Percentiles rank a stretch among this genome's conserved stretches.
phyloP scores from a whole-genome alignment of 2,329 filamentous ascomycete genomes.

The Acrocalymma vagum region DNA sequence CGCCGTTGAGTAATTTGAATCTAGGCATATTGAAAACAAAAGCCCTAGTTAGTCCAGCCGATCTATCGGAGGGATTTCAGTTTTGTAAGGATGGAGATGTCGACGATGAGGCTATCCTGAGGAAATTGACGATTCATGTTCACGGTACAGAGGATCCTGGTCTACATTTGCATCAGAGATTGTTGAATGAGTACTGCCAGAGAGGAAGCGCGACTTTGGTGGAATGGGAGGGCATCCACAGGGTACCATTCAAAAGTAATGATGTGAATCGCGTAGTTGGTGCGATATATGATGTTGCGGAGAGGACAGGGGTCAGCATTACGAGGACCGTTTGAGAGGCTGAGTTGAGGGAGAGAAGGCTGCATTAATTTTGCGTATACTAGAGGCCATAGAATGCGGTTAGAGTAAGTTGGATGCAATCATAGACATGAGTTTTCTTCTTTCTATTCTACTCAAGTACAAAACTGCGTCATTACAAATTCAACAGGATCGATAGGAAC shows the following conservation, averaged over 20 bases:
- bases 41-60: conserved; percentile 50
- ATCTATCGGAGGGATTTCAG: conserved; percentile 54
- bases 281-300: conserved; percentile 62
- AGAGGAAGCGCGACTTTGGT: conserved; percentile 63
- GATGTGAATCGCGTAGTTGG: conserved; percentile 69
- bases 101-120: conserved; percentile 58
- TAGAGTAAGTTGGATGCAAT: too few species aligned
- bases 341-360: too few species aligned
- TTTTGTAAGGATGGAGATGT: conserved; percentile 46
- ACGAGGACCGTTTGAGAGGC: conserved; percentile 37
- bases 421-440: too few species aligned
- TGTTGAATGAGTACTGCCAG: conserved; percentile 68
- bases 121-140: conserved; percentile 71
- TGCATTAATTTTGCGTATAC: too few species aligned
- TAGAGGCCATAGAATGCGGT: too few species aligned
- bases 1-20: conserved; percentile 65
- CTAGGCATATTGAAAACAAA: conserved; percentile 44
- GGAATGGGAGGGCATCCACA: conserved; percentile 78
- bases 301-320: conserved; percentile 55
- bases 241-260: conserved; percentile 72
- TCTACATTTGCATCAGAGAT: conserved; percentile 64
- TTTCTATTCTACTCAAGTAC: too few species aligned
- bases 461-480: too few species aligned
- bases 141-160: conserved; percentile 70
- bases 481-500: too few species aligned